phyloP scores from a whole-genome alignment of 768 basidiomycete genomes.

The Rhizopogon vulgaris region DNA sequence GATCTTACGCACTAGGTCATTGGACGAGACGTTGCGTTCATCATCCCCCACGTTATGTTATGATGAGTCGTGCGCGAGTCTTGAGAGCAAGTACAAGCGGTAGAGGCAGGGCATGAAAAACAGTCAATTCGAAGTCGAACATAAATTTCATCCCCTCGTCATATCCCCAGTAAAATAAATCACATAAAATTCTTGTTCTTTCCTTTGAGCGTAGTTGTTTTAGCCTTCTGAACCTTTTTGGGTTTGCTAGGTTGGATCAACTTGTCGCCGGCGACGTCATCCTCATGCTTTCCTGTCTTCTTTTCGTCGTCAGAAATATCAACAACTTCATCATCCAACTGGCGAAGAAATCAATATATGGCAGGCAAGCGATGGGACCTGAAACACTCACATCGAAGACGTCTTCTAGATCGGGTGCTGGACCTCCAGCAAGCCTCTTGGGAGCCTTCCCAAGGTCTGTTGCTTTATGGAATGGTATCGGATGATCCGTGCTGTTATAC shows the following conservation, averaged over 20 bases:
- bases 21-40: no score
- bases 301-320: slow-evolving; percentile 49
- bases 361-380: neutral
- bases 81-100: neutral
- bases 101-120: no score
- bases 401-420: slow-evolving; percentile 88
- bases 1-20: no score
- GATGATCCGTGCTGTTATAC: slow-evolving; percentile 87
- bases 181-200: slow-evolving; percentile 11
- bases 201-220: slow-evolving; percentile 15
- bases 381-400: slow-evolving; percentile 64
- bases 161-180: neutral
- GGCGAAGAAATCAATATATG: neutral
- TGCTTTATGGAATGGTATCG: slow-evolving; percentile 92
- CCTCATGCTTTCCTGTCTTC: slow-evolving; percentile 24
- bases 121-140: neutral
- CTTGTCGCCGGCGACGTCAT: slow-evolving; percentile 50
- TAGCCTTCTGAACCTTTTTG: slow-evolving; percentile 25
- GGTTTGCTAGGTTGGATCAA: slow-evolving; percentile 51
- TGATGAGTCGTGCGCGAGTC: neutral
- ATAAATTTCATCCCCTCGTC: neutral
- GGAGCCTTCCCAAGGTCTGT: slow-evolving; percentile 70
- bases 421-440: slow-evolving; percentile 72
- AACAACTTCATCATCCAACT: slow-evolving; percentile 40
- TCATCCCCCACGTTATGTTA: no score